phyloP scores from a whole-genome alignment of 805 yeast genomes.

The Yamadazyma tumulicola region DNA sequence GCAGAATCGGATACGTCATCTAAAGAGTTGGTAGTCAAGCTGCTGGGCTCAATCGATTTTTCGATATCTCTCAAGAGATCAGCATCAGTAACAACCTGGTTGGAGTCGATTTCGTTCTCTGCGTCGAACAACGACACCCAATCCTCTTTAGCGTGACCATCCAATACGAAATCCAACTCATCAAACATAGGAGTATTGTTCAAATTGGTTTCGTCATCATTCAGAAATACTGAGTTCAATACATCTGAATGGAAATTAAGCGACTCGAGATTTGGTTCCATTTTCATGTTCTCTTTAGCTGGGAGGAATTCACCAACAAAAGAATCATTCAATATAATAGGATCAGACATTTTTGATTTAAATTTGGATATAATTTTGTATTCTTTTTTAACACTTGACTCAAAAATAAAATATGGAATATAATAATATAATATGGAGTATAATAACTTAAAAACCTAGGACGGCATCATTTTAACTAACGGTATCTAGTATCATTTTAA shows the following conservation, averaged over 20 bases:
- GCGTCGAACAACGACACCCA: slow-evolving; percentile 63
- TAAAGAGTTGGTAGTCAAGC: slow-evolving; percentile 11
- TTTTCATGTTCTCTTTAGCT: neutral
- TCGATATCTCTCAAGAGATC: slow-evolving; percentile 15
- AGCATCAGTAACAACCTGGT: slow-evolving; percentile 15
- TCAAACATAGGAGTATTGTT: slow-evolving; percentile 62
- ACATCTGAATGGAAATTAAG: slow-evolving; percentile 51
- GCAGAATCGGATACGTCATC: slow-evolving; percentile 2
- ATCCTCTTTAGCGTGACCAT: slow-evolving; percentile 41
- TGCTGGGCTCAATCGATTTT: slow-evolving; percentile 3
- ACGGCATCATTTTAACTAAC: too few relatives aligned
- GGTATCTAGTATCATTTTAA: slow-evolving; percentile 8
- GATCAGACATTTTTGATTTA: slow-evolving; percentile 11
- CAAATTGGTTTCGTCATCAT: slow-evolving; percentile 21
- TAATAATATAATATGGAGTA: too few relatives aligned
- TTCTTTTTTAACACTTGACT: slow-evolving; percentile 1
- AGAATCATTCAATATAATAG: slow-evolving; percentile 16
- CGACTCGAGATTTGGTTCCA: slow-evolving; percentile 32
- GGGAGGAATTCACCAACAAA: slow-evolving; percentile 10
- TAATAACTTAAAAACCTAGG: too few relatives aligned
- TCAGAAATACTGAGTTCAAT: slow-evolving; percentile 50
- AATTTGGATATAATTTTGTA: neutral
- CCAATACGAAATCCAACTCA: slow-evolving; percentile 43
- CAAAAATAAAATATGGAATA: too few relatives aligned
- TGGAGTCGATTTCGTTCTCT: slow-evolving; percentile 14